phyloP scores from a whole-genome alignment of 2,329 filamentous ascomycete genomes.

The Neofusicoccum ribis region DNA sequence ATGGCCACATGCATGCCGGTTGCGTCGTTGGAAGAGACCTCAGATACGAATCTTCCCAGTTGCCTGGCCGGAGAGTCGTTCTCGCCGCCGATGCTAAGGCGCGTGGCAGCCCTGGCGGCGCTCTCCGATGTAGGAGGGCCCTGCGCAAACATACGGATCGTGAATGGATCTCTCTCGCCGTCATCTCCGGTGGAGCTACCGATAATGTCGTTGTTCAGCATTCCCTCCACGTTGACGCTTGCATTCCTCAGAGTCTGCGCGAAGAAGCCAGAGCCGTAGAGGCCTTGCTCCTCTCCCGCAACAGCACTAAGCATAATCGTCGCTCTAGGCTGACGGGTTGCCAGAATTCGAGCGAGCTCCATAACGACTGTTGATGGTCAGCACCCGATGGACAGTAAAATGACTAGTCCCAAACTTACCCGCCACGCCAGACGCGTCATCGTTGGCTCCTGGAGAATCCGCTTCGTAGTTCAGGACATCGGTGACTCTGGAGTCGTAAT shows the following conservation, averaged over 20 bases:
- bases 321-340: slow-evolving; percentile 49
- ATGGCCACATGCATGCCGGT: slow-evolving; percentile 59
- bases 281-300: slow-evolving; percentile 59
- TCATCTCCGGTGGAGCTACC: slow-evolving; percentile 51
- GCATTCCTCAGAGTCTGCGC: slow-evolving; percentile 55
- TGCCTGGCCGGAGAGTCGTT: slow-evolving; percentile 58
- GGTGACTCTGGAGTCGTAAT: slow-evolving; percentile 56
- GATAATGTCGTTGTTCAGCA: slow-evolving; percentile 61
- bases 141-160: slow-evolving; percentile 57
- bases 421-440: slow-evolving; percentile 58
- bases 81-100: slow-evolving; percentile 47
- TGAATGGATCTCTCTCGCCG: slow-evolving; percentile 50
- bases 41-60: slow-evolving; percentile 56
- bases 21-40: slow-evolving; percentile 53
- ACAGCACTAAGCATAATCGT: slow-evolving; percentile 60
- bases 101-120: slow-evolving; percentile 36
- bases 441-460: slow-evolving; percentile 59
- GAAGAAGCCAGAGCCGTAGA: slow-evolving; percentile 54
- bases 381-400: not conserved
- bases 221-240: slow-evolving; percentile 56
- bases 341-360: slow-evolving; percentile 56
- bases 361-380: slow-evolving; percentile 44
- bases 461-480: slow-evolving; percentile 53
- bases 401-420: slow-evolving; percentile 25
- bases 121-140: slow-evolving; percentile 49